Evolutionary conservation across 352 stramenopile genomes (phyloP).

Genomic region (Pythium phragmiticola): DNA sequence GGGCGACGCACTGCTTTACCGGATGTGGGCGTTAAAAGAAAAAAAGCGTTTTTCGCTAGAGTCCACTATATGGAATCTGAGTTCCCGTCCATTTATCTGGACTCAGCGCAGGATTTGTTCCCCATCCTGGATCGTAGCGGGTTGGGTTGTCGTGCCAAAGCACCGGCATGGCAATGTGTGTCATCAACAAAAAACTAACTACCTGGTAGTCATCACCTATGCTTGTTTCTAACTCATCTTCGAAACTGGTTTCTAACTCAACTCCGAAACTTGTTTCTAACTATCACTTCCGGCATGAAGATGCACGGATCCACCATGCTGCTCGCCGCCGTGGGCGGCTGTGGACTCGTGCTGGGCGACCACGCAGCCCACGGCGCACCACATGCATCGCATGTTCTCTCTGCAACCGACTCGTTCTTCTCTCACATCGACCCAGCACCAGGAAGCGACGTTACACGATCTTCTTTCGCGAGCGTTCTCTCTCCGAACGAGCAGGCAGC

Average conservation of each 20-base stretch:
- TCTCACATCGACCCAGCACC: background rate
- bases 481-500: constrained; percentile 3
- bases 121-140: too few species aligned
- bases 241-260: background rate
- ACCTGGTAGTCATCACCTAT: background rate
- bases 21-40: too few species aligned
- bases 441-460: background rate
- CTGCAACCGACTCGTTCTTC: constrained; percentile 4
- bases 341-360: background rate
- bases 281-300: background rate
- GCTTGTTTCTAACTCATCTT: background rate
- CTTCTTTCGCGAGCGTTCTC: constrained; percentile 12
- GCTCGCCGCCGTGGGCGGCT: background rate
- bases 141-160: background rate
- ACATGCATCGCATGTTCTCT: background rate
- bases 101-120: background rate
- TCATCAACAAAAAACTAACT: background rate
- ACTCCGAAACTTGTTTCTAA: background rate
- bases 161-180: background rate
- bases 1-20: too few species aligned
- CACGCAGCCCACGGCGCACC: background rate
- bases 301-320: background rate
- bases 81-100: background rate
- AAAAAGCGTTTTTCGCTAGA: background rate
- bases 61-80: too few species aligned